Base-by-base conservation (phyloP, 257 asterid species). In the Ajuga chamaepitys region DNA sequence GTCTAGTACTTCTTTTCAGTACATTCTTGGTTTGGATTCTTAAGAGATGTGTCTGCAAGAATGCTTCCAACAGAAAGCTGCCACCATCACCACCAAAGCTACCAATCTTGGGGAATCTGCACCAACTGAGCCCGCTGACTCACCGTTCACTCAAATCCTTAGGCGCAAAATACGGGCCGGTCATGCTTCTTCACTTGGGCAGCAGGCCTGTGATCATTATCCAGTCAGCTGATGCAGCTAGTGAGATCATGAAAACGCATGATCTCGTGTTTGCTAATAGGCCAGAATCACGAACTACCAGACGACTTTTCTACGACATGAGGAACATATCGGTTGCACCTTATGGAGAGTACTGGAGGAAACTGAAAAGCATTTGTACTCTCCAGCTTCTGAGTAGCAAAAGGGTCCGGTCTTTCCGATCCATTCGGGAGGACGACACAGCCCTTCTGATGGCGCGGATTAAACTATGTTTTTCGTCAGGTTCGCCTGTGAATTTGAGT, bases 111-210 rank as follows among this genome's bases (percentile, higher is more conserved):
- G n/a, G n/a, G n/a, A n/a, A n/a, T n/a, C n/a, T n/a, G n/a, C n/a
- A n/a, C n/a, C n/a, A n/a, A n/a, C n/a, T n/a, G n/a, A n/a, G n/a
- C n/a, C n/a, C n/a, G n/a, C n/a, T n/a, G n/a, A n/a, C n/a, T n/a
- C n/a, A n/a, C n/a, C n/a, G n/a, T n/a, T n/a, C n/a, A n/a, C n/a
- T n/a, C n/a, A n/a, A n/a, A n/a, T 26, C 77, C 4, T 34, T 85
- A 9, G 80, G 83, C 4, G 1, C 21, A 16, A 74, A 80, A 56
- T 22, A 78, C 46, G 88, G 91, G 4, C 84, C 85, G 2, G 1
- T 83, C 9, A 81, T 86, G 86, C 81, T 86, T 24, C 82, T 86
- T 5, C 81, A 74, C 70, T 68, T 86, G 3, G 94, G 88, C 1
- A 66, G 55, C 4, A 20, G 13, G 37, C 94, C 84, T 4, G 77